Evolutionary conservation across 1,284 basidiomycete genomes (phyloP), one percentile per base, ranked within the genome.

Genomic region (Fistulinella cinereoalba): DNA sequence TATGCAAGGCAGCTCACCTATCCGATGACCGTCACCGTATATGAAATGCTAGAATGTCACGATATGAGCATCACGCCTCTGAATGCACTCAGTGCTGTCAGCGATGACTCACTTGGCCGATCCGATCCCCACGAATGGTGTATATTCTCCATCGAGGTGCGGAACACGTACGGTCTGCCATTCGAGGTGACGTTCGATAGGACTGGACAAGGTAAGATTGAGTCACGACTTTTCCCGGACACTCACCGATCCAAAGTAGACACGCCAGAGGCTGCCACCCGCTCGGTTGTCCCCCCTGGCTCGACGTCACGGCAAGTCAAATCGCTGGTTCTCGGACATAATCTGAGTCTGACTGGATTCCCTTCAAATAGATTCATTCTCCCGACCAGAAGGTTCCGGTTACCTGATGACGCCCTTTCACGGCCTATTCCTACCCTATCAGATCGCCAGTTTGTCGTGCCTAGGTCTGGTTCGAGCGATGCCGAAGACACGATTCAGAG

Each of bases 361-460:
- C 16, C 9, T 38, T 27, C 16, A 29, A 54, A 25, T 58, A 94
- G 92, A 37, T 72, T 97, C 41, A 70, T 93, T 11, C 69, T 97
- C 13, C 92, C 94, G 0, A 67, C 97, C 36, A 80, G 76, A 55
- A 85, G 86, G 50, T 73, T 89, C 44, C 68, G 74, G 0, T 67
- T 97, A 4, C 59, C 81, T 0, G 73, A 79, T 24, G 77, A 78
- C n/a, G 66, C 76, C 4, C 66, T 82, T 10, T 75, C 78, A 3
- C 72, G 73, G 34, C 79, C 88, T 1, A 91, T 97, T 48, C 96
- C 96, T 0, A 83, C 84, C 5, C 70, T 96, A 27, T 87, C 88
- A 4, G 83, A 89, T 49, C 77, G 93, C n/a, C 96, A 99, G 63
- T 98, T 95, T 65, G 85, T 97, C 15, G 86, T 97, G 0, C 78